Conservation (phyloP, 257 asterid species). For the Solanum chiquidenum region DNA sequence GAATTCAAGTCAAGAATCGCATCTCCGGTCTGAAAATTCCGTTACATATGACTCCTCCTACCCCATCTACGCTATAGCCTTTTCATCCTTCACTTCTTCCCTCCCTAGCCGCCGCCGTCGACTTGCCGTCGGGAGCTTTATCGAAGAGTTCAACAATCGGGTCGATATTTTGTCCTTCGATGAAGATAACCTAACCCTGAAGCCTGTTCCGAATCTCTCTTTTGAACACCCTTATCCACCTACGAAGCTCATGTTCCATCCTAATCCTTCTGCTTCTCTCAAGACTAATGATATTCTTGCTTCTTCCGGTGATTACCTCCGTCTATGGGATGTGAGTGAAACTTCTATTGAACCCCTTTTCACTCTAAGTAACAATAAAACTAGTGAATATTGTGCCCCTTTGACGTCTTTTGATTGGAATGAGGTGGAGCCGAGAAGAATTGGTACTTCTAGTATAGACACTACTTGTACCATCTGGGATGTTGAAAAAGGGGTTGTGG, state of each 20-base stretch:
- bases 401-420: constrained; percentile 92
- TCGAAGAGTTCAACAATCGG: constrained; percentile 64
- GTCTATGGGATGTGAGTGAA: constrained; percentile 63
- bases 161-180: constrained; percentile 71
- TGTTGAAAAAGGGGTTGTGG: constrained; percentile 62
- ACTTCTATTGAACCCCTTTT: constrained; percentile 32
- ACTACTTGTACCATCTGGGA: constrained; percentile 95
- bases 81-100: constrained; percentile 27
- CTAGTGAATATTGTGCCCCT: constrained; percentile 77
- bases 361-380: constrained; percentile 52
- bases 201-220: constrained; percentile 43
- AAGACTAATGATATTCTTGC: constrained; percentile 51
- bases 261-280: constrained; percentile 29
- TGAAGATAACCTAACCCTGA: constrained; percentile 42
- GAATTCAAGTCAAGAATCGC: constrained; percentile 35
- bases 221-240: constrained; percentile 90
- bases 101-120: constrained; percentile 25
- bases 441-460: constrained; percentile 81
- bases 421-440: constrained; percentile 63
- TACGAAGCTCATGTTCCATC: constrained; percentile 73
- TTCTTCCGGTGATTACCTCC: constrained; percentile 88
- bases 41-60: constrained; percentile 43
- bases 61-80: constrained; percentile 72
- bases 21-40: constrained; percentile 29
- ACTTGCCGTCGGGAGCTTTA: constrained; percentile 66